These are phyloP conservation scores for Alternaria postmessia DNA, from an alignment of 2,329 filamentous ascomycete genomes.

Conservation along the genomic window DNA sequence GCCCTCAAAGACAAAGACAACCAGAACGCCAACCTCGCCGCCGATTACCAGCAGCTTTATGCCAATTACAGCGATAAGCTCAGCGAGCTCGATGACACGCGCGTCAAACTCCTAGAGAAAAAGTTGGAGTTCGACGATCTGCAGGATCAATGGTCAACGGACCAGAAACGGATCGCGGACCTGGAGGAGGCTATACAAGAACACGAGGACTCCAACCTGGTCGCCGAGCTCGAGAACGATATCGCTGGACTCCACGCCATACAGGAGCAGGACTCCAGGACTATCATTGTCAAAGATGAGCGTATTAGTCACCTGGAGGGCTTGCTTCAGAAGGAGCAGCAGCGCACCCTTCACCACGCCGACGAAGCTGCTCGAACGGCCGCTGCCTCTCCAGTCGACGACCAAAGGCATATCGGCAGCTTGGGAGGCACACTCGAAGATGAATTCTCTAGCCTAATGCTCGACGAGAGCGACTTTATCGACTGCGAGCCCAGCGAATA, in stretches of 20 bases:
- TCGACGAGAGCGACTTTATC: conserved; percentile 15
- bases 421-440: conserved; percentile 22
- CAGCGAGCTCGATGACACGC: conserved; percentile 2
- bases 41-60: conserved; percentile 1
- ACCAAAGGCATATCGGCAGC: conserved; percentile 9
- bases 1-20: not conserved
- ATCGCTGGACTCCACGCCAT: conserved; percentile 16
- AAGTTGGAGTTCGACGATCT: conserved; percentile 22
- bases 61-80: not conserved
- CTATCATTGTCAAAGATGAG: conserved; percentile 33
- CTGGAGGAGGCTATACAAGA: conserved; percentile 12
- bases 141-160: conserved; percentile 18
- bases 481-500: conserved; percentile 17
- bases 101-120: conserved; percentile 6
- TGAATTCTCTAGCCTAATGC: conserved; percentile 20
- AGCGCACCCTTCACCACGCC: conserved; percentile 17
- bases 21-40: not conserved
- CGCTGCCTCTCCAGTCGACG: conserved; percentile 22
- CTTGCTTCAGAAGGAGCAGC: conserved; percentile 28
- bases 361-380: conserved; percentile 17
- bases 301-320: conserved; percentile 34
- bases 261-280: conserved; percentile 18
- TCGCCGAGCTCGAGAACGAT: conserved; percentile 20
- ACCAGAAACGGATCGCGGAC: conserved; percentile 13
- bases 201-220: conserved; percentile 10